Percentiles rank a stretch among this genome's conserved stretches.
These are phyloP conservation scores for Bocquillonia castaneifolia DNA, from an alignment of 441 rosid genomes.

Conservation along the genomic window DNA sequence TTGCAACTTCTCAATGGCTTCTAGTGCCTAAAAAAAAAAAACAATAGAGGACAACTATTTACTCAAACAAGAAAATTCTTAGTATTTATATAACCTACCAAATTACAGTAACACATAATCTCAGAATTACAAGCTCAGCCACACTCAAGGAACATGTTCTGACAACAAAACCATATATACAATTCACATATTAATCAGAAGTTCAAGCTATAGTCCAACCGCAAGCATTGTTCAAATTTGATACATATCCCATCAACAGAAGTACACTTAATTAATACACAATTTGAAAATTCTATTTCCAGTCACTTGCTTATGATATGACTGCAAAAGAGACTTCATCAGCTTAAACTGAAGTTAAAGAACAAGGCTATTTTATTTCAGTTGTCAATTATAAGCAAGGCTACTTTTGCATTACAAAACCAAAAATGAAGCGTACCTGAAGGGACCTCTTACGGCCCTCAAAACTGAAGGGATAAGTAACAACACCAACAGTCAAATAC, in stretches of 20 bases:
- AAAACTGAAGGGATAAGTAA: constrained; percentile 95
- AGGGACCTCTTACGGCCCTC: constrained; percentile 94
- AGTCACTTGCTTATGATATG: not conserved
- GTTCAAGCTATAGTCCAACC: not conserved
- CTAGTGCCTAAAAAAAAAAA: constrained; percentile 67
- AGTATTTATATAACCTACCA: not conserved
- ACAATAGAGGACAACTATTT: not conserved
- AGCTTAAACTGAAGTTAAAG: not conserved
- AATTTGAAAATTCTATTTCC: not conserved
- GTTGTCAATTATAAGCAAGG: not conserved
- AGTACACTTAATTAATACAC: not conserved
- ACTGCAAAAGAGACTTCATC: not conserved
- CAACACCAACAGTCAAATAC: constrained; percentile 94
- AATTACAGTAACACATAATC: not conserved
- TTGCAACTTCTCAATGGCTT: constrained; percentile 88
- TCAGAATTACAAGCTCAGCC: not conserved
- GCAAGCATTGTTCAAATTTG: not conserved
- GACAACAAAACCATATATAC: not conserved
- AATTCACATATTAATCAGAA: not conserved
- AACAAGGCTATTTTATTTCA: not conserved
- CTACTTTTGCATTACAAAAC: not conserved
- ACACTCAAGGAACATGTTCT: not conserved
- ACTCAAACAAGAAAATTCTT: not conserved
- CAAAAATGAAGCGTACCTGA: constrained; percentile 51
- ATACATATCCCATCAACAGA: not conserved